Evolutionary conservation across 306 rosid species (phyloP).

Genomic region (Hippophae rhamnoides): DNA sequence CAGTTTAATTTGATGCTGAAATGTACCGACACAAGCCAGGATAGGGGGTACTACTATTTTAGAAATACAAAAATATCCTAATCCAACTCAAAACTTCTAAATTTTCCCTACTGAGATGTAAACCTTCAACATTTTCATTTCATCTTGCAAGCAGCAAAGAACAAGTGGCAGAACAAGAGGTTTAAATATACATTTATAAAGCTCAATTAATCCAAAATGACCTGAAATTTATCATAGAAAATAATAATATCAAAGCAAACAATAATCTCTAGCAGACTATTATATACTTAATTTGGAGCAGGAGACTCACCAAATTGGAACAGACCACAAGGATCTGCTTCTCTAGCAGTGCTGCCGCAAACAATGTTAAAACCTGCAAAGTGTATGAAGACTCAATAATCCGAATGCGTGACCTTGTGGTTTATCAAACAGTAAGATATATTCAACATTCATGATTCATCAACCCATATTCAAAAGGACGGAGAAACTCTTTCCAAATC

Average conservation of each 20-base stretch:
- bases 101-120: no score
- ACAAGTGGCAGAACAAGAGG: no score
- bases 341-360: conserved; percentile 91
- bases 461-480: no score
- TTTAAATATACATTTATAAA: no score
- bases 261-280: conserved; percentile 12
- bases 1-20: no score
- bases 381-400: conserved; percentile 19
- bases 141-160: no score
- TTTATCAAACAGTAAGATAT: background rate
- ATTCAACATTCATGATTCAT: background rate
- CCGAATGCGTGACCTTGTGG: conserved; percentile 2
- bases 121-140: no score
- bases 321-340: conserved; percentile 80
- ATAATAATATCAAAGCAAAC: conserved; percentile 4
- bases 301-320: conserved; percentile 71
- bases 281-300: conserved; percentile 13
- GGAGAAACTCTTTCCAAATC: no score
- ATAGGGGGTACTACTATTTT: no score
- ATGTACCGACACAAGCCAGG: no score
- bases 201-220: background rate
- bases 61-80: no score
- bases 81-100: no score
- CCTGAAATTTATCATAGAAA: background rate
- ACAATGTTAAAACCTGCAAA: conserved; percentile 62